A percentile compares a stretch with the other conserved stretches of the same genome.
These are phyloP conservation scores for Tulasnella sp. DNA, from an alignment of 768 basidiomycete species.

Conservation along the genomic window DNA sequence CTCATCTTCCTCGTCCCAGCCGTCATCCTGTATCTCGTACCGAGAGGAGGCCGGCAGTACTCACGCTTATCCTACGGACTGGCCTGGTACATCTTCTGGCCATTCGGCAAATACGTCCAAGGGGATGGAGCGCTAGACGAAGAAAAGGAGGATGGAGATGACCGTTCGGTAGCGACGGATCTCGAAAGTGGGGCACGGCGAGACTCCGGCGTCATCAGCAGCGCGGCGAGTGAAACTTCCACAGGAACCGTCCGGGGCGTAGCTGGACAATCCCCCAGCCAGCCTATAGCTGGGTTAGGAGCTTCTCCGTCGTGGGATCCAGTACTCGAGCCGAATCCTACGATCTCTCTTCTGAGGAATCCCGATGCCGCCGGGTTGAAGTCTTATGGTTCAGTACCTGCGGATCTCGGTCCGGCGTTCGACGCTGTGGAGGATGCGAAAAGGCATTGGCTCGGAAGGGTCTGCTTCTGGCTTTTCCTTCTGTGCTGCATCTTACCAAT, in stretches of 20 bases:
- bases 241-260: constrained; percentile 20
- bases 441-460: constrained; percentile 53
- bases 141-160: constrained; percentile 29
- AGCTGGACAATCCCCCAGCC: constrained; percentile 27
- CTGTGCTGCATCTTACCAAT: constrained; percentile 74
- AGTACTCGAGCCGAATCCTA: constrained; percentile 21
- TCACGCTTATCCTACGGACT: constrained; percentile 81
- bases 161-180: constrained; percentile 31
- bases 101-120: constrained; percentile 98
- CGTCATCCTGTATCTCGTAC: constrained; percentile 58
- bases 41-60: constrained; percentile 76
- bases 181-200: constrained; percentile 25
- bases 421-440: constrained; percentile 4
- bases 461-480: constrained; percentile 77
- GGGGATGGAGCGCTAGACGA: constrained; percentile 44
- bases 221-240: constrained; percentile 22
- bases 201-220: constrained; percentile 29
- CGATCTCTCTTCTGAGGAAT: constrained; percentile 23
- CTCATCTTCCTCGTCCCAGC: constrained; percentile 61
- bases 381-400: constrained; percentile 25
- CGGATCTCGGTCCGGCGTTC: constrained; percentile 16
- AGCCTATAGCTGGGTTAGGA: constrained; percentile 24
- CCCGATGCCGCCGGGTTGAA: constrained; percentile 21
- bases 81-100: constrained; percentile 96
- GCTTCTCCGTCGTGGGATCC: constrained; percentile 28